These are phyloP conservation scores for Tetraselmis striata DNA, from an alignment of 139 green algal species.

Conservation along the genomic window DNA sequence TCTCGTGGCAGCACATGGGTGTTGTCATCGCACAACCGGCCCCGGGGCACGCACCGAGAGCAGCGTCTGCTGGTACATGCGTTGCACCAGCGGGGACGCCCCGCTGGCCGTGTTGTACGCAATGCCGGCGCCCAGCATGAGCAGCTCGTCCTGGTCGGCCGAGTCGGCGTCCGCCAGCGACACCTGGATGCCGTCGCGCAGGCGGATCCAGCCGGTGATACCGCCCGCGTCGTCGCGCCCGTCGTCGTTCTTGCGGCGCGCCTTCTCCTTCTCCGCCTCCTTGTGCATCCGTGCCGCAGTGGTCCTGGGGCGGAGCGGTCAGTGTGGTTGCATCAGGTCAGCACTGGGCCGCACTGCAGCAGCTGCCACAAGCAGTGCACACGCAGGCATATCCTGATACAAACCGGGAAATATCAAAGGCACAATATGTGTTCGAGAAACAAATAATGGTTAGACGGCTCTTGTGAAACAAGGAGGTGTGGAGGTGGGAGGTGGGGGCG, in stretches of 20 bases:
- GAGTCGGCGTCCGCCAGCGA: constrained; percentile 28
- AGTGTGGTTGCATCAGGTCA: no score
- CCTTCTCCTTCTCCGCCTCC: constrained; percentile 12
- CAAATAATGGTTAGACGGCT: no score
- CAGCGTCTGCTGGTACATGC: constrained; percentile 20
- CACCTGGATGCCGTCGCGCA: constrained; percentile 10
- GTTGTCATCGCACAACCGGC: no score
- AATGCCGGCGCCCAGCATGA: constrained; percentile 43
- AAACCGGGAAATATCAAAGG: no score
- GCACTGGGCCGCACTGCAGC: no score
- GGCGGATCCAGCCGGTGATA: not conserved
- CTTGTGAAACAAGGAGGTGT: no score
- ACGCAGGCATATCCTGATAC: no score
- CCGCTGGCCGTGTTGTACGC: constrained; percentile 24
- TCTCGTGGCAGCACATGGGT: no score
- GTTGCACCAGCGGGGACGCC: constrained; percentile 32
- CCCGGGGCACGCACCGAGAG: not conserved
- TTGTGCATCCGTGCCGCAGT: constrained; percentile 8
- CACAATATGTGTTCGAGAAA: no score
- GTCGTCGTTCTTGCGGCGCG: constrained; percentile 6
- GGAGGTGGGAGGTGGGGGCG: no score
- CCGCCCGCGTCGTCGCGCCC: constrained; percentile 10
- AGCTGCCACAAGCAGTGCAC: no score
- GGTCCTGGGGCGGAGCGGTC: not conserved
- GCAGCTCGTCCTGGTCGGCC: constrained; percentile 36